Percentiles rank a stretch among this genome's conserved stretches.
Evolutionary conservation across 768 basidiomycete species (phyloP).

Genomic region (Boletales sp.): DNA sequence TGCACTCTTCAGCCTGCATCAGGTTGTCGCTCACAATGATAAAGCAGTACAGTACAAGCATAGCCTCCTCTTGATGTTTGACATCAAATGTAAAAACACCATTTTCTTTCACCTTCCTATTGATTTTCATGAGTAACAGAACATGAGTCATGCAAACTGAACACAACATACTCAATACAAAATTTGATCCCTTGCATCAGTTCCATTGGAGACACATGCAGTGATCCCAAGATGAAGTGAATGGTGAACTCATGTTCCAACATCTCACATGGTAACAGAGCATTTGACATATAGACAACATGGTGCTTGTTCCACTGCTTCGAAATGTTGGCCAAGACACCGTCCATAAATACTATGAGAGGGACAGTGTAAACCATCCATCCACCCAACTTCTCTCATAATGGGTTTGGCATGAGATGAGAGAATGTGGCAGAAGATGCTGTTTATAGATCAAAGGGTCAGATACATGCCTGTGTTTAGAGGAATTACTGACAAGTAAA

Average conservation of each 20-base stretch:
- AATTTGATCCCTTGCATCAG: conserved; percentile 28
- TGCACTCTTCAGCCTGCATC: conserved; percentile 35
- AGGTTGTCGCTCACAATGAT: conserved; percentile 32
- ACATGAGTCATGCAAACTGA: neutral
- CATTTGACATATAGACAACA: conserved; percentile 33
- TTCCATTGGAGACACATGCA: conserved; percentile 33
- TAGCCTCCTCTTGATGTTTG: conserved; percentile 18
- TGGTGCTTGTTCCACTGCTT: conserved; percentile 40
- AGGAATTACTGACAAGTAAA: conserved; percentile 5
- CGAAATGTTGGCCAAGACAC: conserved; percentile 27
- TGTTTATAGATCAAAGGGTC: neutral
- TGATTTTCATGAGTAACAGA: neutral
- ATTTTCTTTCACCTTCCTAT: neutral
- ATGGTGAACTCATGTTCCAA: conserved; percentile 33
- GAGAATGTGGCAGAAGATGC: conserved; percentile 1
- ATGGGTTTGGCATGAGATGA: conserved; percentile 21
- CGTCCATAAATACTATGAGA: conserved; percentile 33
- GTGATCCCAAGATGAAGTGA: conserved; percentile 29
- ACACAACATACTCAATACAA: conserved; percentile 20
- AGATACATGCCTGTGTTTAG: neutral
- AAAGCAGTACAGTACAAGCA: conserved; percentile 19
- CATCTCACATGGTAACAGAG: conserved; percentile 21
- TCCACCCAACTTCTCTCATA: conserved; percentile 10
- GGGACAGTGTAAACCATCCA: conserved; percentile 19
- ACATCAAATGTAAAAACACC: conserved; percentile 20